Evolutionary conservation across 1,284 basidiomycete species (phyloP), one percentile per base, ranked within the genome.

Genomic region (Boletellus deceptivus): DNA sequence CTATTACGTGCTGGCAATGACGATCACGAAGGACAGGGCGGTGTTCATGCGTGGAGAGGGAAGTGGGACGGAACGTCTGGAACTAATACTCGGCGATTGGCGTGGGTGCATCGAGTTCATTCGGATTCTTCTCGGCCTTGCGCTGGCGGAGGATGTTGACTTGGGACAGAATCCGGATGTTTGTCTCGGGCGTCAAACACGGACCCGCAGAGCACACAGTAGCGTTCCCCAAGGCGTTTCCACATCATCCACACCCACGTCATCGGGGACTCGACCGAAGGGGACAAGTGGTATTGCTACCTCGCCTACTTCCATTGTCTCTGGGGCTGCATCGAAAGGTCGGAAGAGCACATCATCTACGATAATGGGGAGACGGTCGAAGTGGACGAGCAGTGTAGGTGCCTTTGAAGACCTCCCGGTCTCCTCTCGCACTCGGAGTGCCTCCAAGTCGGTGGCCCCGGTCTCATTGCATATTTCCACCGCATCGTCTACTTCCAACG

Each of bases 41-140:
- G 46, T 43, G 1, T 31, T 61, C 27, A 0, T 59, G 16, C 55
- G 54, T 14, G 59, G 57, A 40, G 59, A 61, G 0, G 45, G 53
- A 3, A 55, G 59, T 14, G 49, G 59, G 0, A 54, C 33, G 0
- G 57, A 61, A 39, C 44, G 48, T 2, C 25, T 60, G 0, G 52
- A 57, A 2, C 14, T 59, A 13, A 44, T 33, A 3, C 31, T 62
- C 0, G 53, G 18, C 20, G 20, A 39, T 22, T 20, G 38, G 6
- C 38, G 38, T 7, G 38, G 38, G 13, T 39, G 38, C 35, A 50
- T 61, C 39, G 51, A 59, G 38, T 55, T 61, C 16, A 54, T 39
- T 6, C 38, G 38, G 14, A 39, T 39, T 4, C 20, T 39, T 29
- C 52, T 58, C 4, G 56, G 56, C 6, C 52, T 59, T 1, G 50